These are phyloP conservation scores for Fusarium sp. DNA, from an alignment of 2,329 filamentous ascomycete genomes.

Conservation along the genomic window DNA sequence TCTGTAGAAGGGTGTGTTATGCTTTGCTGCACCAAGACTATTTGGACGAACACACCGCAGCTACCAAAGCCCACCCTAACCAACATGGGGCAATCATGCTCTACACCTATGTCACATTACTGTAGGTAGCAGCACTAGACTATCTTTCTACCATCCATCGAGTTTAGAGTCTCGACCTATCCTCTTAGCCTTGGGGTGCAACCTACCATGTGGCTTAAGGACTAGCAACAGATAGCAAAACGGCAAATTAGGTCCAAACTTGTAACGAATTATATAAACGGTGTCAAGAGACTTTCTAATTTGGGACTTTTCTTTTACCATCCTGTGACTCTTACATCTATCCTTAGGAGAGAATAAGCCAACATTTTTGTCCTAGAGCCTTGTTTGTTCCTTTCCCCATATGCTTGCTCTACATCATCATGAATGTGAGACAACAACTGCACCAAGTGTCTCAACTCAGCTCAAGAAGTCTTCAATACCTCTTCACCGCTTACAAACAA, in stretches of 20 bases:
- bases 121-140: background rate
- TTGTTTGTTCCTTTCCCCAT: background rate
- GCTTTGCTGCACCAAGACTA: background rate
- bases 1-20: background rate
- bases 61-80: background rate
- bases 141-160: background rate
- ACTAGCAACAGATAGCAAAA: background rate
- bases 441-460: background rate
- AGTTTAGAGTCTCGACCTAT: background rate
- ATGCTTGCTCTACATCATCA: background rate
- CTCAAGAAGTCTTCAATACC: background rate
- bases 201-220: too few relatives aligned
- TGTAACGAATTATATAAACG: background rate
- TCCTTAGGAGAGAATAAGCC: background rate
- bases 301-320: background rate
- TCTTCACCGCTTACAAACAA: background rate
- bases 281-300: background rate
- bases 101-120: too few relatives aligned
- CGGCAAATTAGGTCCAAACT: background rate
- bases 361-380: background rate
- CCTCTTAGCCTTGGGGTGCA: background rate
- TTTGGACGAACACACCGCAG: background rate
- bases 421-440: background rate
- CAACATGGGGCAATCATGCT: background rate
- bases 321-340: background rate